Evolutionary conservation across 2,329 filamentous ascomycete species (phyloP), one percentile per base, ranked within the genome.

Genomic region (Penicillium vulpinum): DNA sequence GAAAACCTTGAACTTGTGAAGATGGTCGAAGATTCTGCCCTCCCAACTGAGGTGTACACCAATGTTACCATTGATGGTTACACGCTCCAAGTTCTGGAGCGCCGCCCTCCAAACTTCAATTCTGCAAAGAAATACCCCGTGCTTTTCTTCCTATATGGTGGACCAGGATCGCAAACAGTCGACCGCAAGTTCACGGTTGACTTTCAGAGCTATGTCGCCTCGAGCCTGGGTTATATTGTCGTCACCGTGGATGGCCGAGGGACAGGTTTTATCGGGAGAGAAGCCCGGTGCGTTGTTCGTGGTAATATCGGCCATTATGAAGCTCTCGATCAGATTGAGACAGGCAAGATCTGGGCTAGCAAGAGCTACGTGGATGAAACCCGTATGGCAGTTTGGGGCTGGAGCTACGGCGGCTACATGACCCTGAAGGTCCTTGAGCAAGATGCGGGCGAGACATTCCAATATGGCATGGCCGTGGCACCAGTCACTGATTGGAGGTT

Each of bases 401-500:
- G 94, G 94, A 96, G 91, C 61, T 99, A 94, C 70, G 94, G 94
- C 56, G 94, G 94, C 11, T 99, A 96, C 80, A 90, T 90, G 80
- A 91, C 94, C 6, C 83, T 99, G 68, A 99, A 99, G 80, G 94
- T 91, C 1, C 86, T 99, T 13, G 94, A 99, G 79, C 84, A 86
- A 60, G 94, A 99, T 71, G 93, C 86, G 9, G 94, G 95, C 5
- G 74, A 85, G 70, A 97, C 92, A 0, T 99, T 97, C 79, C 88
- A 88, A 62, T 99, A 99, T 73, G 95, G 94, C 65, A 96, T 99
- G 90, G 92, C 95, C 7, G 95, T 99, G 50, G 94, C 94, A 1
- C 94, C 94, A 18, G 94, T 99, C n/a, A 97, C 93, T 0, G 92
- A 99, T 75, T 99, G 94, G 94, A 84, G 89, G 56, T 96, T 89